phyloP scores from a whole-genome alignment of 352 stramenopile genomes.

The Globisporangium radiosum region DNA sequence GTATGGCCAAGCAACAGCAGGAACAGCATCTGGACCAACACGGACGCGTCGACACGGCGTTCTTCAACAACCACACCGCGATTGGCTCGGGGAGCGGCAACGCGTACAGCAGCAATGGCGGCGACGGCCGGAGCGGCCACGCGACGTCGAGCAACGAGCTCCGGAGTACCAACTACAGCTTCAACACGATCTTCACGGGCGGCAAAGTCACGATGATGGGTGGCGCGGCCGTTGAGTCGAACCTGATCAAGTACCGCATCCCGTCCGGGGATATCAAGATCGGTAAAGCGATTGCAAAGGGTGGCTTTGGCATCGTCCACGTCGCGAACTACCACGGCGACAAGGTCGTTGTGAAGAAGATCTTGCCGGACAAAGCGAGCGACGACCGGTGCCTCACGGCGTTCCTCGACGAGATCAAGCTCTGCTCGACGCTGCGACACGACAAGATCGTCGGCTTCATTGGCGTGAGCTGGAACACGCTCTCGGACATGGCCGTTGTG shows the following conservation, averaged over 20 bases:
- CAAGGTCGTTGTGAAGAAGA: slow-evolving; percentile 76
- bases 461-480: slow-evolving; percentile 79
- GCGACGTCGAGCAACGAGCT: slow-evolving; percentile 1
- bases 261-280: slow-evolving; percentile 54
- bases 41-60: slow-evolving; percentile 23
- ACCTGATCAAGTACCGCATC: slow-evolving; percentile 71
- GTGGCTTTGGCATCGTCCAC: slow-evolving; percentile 71
- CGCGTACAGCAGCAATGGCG: slow-evolving; percentile 7
- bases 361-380: slow-evolving; percentile 72
- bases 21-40: background rate
- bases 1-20: slow-evolving; percentile 13
- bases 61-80: slow-evolving; percentile 49
- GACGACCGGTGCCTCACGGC: slow-evolving; percentile 60
- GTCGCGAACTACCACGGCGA: slow-evolving; percentile 53
- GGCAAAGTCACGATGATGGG: slow-evolving; percentile 52
- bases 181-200: slow-evolving; percentile 51
- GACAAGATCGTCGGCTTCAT: slow-evolving; percentile 79
- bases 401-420: slow-evolving; percentile 83
- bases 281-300: slow-evolving; percentile 58
- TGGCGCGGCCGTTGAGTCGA: slow-evolving; percentile 44
- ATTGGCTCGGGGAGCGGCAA: slow-evolving; percentile 19
- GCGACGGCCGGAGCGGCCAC: slow-evolving; percentile 6
- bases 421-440: slow-evolving; percentile 71
- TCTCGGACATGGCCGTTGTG: slow-evolving; percentile 77
- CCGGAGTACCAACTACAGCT: slow-evolving; percentile 23